A percentile compares a stretch with the other conserved stretches of the same genome.
These are phyloP conservation scores for Chlamydomonas sp. DNA, from an alignment of 139 green algal species.

Conservation along the genomic window DNA sequence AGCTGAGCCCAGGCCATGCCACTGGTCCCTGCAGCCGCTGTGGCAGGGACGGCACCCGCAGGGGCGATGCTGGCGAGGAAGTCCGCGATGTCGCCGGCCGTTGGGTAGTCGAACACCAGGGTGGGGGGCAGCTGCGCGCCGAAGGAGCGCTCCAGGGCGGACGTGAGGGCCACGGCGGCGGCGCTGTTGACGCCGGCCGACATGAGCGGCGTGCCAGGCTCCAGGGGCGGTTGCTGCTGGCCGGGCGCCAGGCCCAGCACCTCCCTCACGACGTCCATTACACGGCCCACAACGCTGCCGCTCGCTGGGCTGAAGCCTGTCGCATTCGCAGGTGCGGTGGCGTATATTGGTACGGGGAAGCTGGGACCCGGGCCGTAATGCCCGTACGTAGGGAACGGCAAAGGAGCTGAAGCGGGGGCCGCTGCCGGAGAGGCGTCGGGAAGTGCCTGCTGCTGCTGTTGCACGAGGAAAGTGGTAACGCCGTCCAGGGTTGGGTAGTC, in stretches of 20 bases:
- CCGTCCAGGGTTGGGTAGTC: constrained; percentile 65
- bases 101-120: constrained; percentile 75
- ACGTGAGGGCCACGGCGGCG: constrained; percentile 60
- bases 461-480: neutral
- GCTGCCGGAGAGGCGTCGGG: too few relatives aligned
- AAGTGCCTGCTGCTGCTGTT: neutral
- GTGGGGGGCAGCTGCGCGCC: constrained; percentile 57
- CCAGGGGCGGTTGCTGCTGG: neutral
- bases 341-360: too few relatives aligned
- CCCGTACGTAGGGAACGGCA: too few relatives aligned
- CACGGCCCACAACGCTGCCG: neutral
- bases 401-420: too few relatives aligned
- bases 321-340: too few relatives aligned
- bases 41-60: constrained; percentile 31
- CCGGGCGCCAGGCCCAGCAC: neutral
- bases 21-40: constrained; percentile 56
- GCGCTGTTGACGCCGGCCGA: constrained; percentile 60
- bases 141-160: constrained; percentile 50
- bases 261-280: constrained; percentile 2
- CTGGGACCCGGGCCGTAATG: too few relatives aligned
- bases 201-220: constrained; percentile 71
- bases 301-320: neutral
- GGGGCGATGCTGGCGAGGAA: constrained; percentile 33
- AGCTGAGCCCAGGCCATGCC: neutral
- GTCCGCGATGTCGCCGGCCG: constrained; percentile 50